Percentiles rank a stretch among this genome's conserved stretches.
Evolutionary conservation across 345 rosid species (phyloP).

Genomic region (Eucalyptus melliodora): DNA sequence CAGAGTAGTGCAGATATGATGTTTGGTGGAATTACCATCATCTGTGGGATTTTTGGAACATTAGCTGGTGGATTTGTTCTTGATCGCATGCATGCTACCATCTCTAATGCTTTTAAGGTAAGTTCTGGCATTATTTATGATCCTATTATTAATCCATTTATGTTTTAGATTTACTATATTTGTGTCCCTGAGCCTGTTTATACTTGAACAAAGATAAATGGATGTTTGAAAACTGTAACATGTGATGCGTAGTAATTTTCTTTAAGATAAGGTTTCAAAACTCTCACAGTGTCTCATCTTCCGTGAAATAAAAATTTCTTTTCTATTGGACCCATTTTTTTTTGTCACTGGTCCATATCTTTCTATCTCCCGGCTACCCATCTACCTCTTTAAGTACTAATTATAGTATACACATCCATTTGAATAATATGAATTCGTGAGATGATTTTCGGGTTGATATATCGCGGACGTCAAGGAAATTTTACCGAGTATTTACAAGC

Average conservation of each 20-base stretch:
- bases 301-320: background rate
- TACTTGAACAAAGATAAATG: background rate
- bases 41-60: slow-evolving; percentile 85
- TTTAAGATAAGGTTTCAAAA: background rate
- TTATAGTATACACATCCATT: too few species aligned
- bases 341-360: background rate
- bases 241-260: background rate
- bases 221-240: background rate
- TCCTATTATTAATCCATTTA: background rate
- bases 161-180: background rate
- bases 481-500: too few species aligned
- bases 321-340: background rate
- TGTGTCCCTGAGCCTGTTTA: background rate
- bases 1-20: slow-evolving; percentile 74
- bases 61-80: slow-evolving; percentile 69
- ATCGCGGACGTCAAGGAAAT: background rate
- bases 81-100: slow-evolving; percentile 59
- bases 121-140: background rate
- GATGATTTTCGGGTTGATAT: background rate
- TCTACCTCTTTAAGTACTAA: background rate
- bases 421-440: too few species aligned
- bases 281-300: background rate
- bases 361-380: background rate
- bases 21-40: slow-evolving; percentile 86
- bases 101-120: slow-evolving; percentile 89